Conservation (phyloP, 2,329 filamentous ascomycete species). For the Thermomyces lanuginosus region DNA sequence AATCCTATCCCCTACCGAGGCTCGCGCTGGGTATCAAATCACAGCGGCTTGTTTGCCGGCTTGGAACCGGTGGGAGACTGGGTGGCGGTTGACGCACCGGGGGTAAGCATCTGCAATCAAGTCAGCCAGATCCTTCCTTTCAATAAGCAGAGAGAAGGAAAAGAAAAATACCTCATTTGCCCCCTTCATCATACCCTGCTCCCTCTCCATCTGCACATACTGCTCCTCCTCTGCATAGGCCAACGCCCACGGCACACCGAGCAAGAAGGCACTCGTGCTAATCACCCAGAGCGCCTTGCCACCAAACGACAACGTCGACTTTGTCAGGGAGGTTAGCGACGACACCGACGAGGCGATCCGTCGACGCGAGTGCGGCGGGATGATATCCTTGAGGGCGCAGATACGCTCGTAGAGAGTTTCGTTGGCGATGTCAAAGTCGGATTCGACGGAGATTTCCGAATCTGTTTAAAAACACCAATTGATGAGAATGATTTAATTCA, state of each 20-base stretch:
- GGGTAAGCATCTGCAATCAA: conserved; percentile 25
- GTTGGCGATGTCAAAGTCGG: conserved; percentile 44
- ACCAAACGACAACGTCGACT: conserved; percentile 42
- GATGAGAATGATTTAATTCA: background rate
- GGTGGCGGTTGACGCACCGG: too few species aligned
- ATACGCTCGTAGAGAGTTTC: conserved; percentile 51
- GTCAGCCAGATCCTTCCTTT: conserved; percentile 1
- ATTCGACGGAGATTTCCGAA: conserved; percentile 70
- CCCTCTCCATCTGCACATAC: conserved; percentile 91
- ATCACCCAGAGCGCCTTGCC: conserved; percentile 85
- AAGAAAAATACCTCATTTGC: conserved; percentile 52
- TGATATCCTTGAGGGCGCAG: conserved; percentile 56
- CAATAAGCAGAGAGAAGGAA: background rate
- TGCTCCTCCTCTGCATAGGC: conserved; percentile 94
- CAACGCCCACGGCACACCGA: conserved; percentile 85
- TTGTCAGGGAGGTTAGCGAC: conserved; percentile 28
- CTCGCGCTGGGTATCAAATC: too few species aligned
- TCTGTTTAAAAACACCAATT: conserved; percentile 32
- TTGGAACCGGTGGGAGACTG: too few species aligned
- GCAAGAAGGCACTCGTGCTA: conserved; percentile 70
- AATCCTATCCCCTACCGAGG: too few species aligned
- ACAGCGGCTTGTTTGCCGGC: too few species aligned
- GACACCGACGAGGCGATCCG: conserved; percentile 45
- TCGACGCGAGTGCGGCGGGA: conserved; percentile 55
- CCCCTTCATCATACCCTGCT: conserved; percentile 88